phyloP scores from a whole-genome alignment of 108 stramenopile species.

The Bacterosira constricta region DNA sequence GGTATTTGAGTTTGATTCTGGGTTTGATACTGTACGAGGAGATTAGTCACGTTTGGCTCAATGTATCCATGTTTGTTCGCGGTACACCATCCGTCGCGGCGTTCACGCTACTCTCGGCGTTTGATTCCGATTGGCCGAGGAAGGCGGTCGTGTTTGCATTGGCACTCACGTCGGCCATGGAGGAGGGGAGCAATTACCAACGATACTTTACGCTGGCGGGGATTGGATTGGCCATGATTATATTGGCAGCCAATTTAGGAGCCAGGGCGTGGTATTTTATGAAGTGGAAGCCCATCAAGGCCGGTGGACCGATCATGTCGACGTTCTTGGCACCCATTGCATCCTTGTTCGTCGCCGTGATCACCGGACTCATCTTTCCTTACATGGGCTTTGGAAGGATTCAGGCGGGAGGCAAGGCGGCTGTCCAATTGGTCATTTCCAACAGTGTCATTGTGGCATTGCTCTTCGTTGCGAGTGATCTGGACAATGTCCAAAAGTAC shows the following conservation, averaged over 20 bases:
- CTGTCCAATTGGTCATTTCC: conserved; percentile 56
- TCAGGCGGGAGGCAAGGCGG: conserved; percentile 68
- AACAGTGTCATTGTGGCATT: conserved; percentile 57
- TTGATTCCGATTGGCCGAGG: conserved; percentile 62
- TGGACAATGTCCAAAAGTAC: conserved; percentile 62
- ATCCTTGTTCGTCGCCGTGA: conserved; percentile 49
- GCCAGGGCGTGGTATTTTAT: conserved; percentile 69
- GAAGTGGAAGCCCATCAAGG: conserved; percentile 59
- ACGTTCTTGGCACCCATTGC: conserved; percentile 36
- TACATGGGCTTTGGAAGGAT: conserved; percentile 62
- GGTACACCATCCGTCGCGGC: conserved; percentile 68
- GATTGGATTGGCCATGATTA: conserved; percentile 47
- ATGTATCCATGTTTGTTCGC: conserved; percentile 58
- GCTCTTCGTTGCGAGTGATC: conserved; percentile 60
- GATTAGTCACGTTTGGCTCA: conserved; percentile 59
- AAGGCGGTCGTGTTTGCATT: conserved; percentile 52
- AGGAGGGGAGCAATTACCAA: conserved; percentile 31
- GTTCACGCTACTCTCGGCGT: conserved; percentile 35
- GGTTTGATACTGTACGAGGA: conserved; percentile 71
- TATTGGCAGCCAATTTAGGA: conserved; percentile 72
- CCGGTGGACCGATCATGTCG: conserved; percentile 18
- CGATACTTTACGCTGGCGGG: conserved; percentile 51
- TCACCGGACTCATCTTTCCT: conserved; percentile 63
- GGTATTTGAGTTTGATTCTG: conserved; percentile 48
- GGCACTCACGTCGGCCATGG: conserved; percentile 42